Conservation (phyloP, 1,284 basidiomycete genomes). For the Meripilus lineatus region DNA sequence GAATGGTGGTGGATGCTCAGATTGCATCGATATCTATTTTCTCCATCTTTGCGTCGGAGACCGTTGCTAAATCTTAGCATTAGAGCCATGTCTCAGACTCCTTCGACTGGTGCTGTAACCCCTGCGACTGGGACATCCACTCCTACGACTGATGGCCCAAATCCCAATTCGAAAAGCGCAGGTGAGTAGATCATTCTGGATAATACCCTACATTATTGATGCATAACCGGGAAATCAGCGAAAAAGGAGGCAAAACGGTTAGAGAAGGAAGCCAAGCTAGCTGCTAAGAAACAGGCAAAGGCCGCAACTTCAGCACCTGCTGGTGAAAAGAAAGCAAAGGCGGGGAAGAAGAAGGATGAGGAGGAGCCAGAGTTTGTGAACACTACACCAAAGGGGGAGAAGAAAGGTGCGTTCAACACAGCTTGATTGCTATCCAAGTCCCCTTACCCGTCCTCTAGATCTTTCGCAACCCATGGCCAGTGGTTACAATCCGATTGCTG, state of each 20-base stretch:
- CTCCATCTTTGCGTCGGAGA: slow-evolving; percentile 4
- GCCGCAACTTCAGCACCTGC: slow-evolving; percentile 34
- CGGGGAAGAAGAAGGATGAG: slow-evolving; percentile 70
- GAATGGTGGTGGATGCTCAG: slow-evolving; percentile 19
- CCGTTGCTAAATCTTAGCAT: neutral
- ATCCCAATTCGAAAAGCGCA: slow-evolving; percentile 26
- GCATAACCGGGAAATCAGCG: too few relatives aligned
- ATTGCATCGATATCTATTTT: slow-evolving; percentile 25
- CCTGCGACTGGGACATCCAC: slow-evolving; percentile 9
- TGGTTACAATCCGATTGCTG: slow-evolving; percentile 92
- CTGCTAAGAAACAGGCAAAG: slow-evolving; percentile 65
- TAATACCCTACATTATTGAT: slow-evolving; percentile 2
- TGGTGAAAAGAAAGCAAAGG: slow-evolving; percentile 68
- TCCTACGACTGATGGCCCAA: slow-evolving; percentile 12
- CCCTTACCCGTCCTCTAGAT: slow-evolving; percentile 44
- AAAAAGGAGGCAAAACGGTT: slow-evolving; percentile 74
- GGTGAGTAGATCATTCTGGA: too few relatives aligned
- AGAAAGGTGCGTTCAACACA: slow-evolving; percentile 65
- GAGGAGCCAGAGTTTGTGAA: slow-evolving; percentile 77
- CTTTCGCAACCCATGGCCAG: slow-evolving; percentile 83
- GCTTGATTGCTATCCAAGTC: neutral
- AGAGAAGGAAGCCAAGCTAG: slow-evolving; percentile 76
- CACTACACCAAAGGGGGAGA: slow-evolving; percentile 82
- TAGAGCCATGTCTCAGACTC: slow-evolving; percentile 22
- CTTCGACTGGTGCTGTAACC: neutral